Conservation (phyloP, 2,329 filamentous ascomycete species). For the Shiraia sp. region DNA sequence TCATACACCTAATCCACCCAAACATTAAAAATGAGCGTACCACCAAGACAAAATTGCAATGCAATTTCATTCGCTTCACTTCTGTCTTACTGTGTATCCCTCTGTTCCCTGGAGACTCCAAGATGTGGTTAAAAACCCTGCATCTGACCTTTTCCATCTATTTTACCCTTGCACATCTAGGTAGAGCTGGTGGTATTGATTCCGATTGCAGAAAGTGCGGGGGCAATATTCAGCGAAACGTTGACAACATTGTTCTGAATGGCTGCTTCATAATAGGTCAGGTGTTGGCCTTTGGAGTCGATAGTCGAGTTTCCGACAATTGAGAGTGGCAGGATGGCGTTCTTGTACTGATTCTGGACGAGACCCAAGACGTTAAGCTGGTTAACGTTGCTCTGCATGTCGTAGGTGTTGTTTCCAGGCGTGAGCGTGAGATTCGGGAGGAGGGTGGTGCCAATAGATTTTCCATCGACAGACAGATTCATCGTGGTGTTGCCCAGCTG, state of each 20-base stretch:
- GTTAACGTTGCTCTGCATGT: slow-evolving; percentile 59
- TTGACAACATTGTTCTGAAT: slow-evolving; percentile 57
- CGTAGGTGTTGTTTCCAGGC: slow-evolving; percentile 62
- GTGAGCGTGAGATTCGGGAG: slow-evolving; percentile 62
- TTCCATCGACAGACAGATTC: slow-evolving; percentile 58
- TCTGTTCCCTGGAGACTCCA: no score
- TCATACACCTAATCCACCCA: no score
- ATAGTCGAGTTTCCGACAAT: slow-evolving; percentile 58
- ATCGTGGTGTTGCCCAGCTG: slow-evolving; percentile 70
- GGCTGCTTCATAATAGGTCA: slow-evolving; percentile 62
- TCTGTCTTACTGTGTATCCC: no score
- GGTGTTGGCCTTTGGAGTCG: slow-evolving; percentile 52
- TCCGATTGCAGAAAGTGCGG: slow-evolving; percentile 30
- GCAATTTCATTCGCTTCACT: no score
- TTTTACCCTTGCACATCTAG: not conserved
- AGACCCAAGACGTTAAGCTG: slow-evolving; percentile 55
- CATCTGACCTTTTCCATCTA: not conserved
- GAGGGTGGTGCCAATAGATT: slow-evolving; percentile 58
- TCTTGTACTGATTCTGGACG: slow-evolving; percentile 55
- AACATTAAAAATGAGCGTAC: no score
- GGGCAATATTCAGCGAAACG: slow-evolving; percentile 53
- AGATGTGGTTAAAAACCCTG: not conserved
- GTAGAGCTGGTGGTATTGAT: slow-evolving; percentile 27
- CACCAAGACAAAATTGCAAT: no score
- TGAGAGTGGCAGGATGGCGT: slow-evolving; percentile 59